A percentile compares a stretch with the other conserved stretches of the same genome.
Evolutionary conservation across 768 basidiomycete genomes (phyloP).

Genomic region (Pleurotus djamor): DNA sequence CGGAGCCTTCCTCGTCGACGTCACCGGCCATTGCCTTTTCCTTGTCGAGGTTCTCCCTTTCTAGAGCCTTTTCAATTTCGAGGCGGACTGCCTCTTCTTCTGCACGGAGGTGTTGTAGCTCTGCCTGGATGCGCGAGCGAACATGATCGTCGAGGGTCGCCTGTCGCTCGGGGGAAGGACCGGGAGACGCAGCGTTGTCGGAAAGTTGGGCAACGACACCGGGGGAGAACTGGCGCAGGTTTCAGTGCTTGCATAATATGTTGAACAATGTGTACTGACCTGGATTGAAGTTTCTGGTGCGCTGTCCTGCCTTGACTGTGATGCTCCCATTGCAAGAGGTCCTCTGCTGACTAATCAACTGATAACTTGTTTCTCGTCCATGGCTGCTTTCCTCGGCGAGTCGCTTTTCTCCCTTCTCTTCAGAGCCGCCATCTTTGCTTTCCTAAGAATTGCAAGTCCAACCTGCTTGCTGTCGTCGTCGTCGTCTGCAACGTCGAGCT

Average conservation of each 20-base stretch:
- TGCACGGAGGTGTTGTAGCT: constrained; percentile 60
- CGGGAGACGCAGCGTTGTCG: constrained; percentile 57
- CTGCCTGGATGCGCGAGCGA: constrained; percentile 66
- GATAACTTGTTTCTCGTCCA: not conserved
- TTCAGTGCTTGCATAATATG: not conserved
- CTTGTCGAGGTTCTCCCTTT: constrained; percentile 85
- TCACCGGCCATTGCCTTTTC: constrained; percentile 57
- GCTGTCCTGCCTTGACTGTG: not conserved
- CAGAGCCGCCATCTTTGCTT: constrained; percentile 42
- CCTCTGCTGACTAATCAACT: not conserved
- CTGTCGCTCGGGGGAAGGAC: constrained; percentile 68
- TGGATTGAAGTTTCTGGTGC: not conserved
- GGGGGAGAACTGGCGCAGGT: constrained; percentile 64
- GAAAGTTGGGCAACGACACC: constrained; percentile 80
- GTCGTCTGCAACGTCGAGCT: no score
- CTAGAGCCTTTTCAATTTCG: constrained; percentile 76
- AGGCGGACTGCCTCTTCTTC: constrained; percentile 69
- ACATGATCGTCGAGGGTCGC: constrained; percentile 72
- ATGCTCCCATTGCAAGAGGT: not conserved
- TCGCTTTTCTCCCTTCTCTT: constrained; percentile 29
- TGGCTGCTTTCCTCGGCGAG: not conserved
- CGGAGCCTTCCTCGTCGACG: constrained; percentile 26
- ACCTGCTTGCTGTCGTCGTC: not conserved
- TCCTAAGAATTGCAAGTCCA: constrained; percentile 46
- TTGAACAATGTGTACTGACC: not conserved